Evolutionary conservation across 2,329 filamentous ascomycete species (phyloP).

Genomic region (Cordyceps pruinosa): DNA sequence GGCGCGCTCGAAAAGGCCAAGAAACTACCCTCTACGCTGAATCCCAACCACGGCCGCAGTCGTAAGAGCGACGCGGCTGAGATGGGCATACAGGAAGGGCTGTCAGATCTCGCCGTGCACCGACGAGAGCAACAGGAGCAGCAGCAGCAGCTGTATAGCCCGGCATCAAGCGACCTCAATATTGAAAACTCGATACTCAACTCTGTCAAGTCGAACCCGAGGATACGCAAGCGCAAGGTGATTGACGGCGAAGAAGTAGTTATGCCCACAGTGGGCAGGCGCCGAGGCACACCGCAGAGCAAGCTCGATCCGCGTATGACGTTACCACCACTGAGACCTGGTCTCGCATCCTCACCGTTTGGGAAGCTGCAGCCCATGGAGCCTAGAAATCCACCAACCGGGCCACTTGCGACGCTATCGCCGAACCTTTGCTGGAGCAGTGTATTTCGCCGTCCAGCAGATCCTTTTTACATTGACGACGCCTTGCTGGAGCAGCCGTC

Average conservation of each 20-base stretch:
- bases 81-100: not conserved
- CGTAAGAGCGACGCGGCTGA: slow-evolving; percentile 18
- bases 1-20: slow-evolving; percentile 26
- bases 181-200: slow-evolving; percentile 39
- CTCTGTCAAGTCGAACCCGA: slow-evolving; percentile 43
- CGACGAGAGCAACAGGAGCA: not conserved
- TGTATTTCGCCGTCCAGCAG: slow-evolving; percentile 15
- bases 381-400: slow-evolving; percentile 21
- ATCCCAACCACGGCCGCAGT: slow-evolving; percentile 30
- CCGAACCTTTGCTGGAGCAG: slow-evolving; percentile 23
- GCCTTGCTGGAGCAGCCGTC: slow-evolving; percentile 18
- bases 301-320: slow-evolving; percentile 16
- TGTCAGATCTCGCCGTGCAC: not conserved
- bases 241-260: slow-evolving; percentile 33
- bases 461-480: slow-evolving; percentile 21
- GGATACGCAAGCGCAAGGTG: slow-evolving; percentile 40
- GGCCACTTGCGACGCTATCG: slow-evolving; percentile 26
- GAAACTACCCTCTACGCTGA: slow-evolving; percentile 27
- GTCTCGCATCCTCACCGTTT: slow-evolving; percentile 14
- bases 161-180: not conserved
- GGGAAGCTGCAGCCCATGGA: slow-evolving; percentile 24
- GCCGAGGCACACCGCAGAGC: slow-evolving; percentile 12
- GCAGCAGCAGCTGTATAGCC: not conserved
- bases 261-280: slow-evolving; percentile 17
- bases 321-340: slow-evolving; percentile 26